Base-by-base conservation (phyloP, 805 yeast species). In the Saccharomycopsis capsularis region DNA sequence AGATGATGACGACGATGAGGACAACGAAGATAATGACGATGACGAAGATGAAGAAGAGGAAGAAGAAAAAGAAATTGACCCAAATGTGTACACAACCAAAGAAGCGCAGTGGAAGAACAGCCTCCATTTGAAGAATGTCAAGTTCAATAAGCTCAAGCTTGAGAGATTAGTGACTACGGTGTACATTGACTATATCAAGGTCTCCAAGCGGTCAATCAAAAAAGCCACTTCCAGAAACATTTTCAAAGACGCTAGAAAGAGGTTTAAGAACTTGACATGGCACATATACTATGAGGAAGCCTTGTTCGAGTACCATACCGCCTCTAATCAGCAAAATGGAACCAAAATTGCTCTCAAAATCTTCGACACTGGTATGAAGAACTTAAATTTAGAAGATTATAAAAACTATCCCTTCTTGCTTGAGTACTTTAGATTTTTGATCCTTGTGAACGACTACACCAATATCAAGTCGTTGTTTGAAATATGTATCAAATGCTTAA, bases 211-310 rank as follows among this genome's bases (percentile, higher is more conserved):
- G 54, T 61, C 61, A 27, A 63, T 63, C 24, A 59, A 61, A 15
- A 63, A 64, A 46, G 38, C 32, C 11, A 27, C 35, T 7, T 44
- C 56, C 4, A 36, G 75, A 19, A 70, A 73, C 42, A 91, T 90
- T 3, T 69, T 82, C 29, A 76, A 78, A 44, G 88, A 82, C 34
- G 89, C 95, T 1, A 75, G 98, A 53, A 61, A 69, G 22, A 70
- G 86, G 1, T 88, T 89, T 61, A 74, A 84, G 48, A 75, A 73
- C 9, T 65, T 84, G 38, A 82, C 95, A 0, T 79, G 81, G 68
- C 87, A 87, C 57, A 75, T 91, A 19, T 91, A 76, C 64, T 81
- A 82, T 19, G 91, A 86, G 51, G 83, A 85, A 59, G 96, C 97
- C 0, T 69, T 78, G 60, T 71, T 89, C 69, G 99, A 91, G 60